phyloP scores from a whole-genome alignment of 352 stramenopile species.

The Phytopythium ostracodes region DNA sequence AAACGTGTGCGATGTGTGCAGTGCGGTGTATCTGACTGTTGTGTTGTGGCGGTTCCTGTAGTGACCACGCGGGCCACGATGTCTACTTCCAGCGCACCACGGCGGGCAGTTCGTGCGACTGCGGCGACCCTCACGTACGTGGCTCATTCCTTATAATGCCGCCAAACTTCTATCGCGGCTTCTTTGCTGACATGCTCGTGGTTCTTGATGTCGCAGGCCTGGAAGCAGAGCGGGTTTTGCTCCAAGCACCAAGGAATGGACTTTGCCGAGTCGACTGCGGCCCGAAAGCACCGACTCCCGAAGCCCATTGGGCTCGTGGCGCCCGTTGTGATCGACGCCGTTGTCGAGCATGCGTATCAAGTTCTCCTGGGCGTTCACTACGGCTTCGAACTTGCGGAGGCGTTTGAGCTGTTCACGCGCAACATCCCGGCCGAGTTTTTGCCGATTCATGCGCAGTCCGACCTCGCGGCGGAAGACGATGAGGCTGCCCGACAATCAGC shows the following conservation, averaged over 20 bases:
- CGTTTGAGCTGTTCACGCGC: conserved; percentile 64
- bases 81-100: conserved; percentile 87
- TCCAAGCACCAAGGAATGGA: conserved; percentile 66
- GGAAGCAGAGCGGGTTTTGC: conserved; percentile 78
- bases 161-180: conserved; percentile 1
- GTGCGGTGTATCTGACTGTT: background rate
- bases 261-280: conserved; percentile 17
- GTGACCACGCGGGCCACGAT: conserved; percentile 72
- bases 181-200: conserved; percentile 3
- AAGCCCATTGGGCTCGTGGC: conserved; percentile 52
- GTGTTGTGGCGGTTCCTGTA: conserved; percentile 7
- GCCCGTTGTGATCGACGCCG: conserved; percentile 63
- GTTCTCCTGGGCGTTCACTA: conserved; percentile 62
- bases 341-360: conserved; percentile 75
- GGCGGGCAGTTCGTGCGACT: conserved; percentile 83
- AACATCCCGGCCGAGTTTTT: conserved; percentile 47
- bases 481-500: conserved; percentile 3
- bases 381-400: conserved; percentile 64
- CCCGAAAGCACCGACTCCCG: conserved; percentile 58
- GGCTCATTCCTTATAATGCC: background rate
- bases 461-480: conserved; percentile 21
- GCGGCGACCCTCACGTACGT: conserved; percentile 73
- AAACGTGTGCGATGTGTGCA: background rate
- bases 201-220: conserved; percentile 32
- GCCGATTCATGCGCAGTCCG: conserved; percentile 28